Conservation (phyloP, 331 rosid species). For the Saraca asoca region DNA sequence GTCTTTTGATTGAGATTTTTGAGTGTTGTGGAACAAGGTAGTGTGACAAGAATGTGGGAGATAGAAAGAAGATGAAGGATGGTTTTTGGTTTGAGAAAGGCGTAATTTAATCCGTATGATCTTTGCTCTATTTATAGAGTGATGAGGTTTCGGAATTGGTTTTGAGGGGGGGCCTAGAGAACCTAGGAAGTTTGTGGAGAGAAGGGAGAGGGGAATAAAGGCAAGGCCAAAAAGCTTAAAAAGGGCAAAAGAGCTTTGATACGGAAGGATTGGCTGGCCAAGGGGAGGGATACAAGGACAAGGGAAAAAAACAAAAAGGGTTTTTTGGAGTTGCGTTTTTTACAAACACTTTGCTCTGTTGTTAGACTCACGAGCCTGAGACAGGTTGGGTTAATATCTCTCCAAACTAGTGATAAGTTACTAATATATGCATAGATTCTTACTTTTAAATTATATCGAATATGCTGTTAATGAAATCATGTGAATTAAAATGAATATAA, state of each 20-base stretch:
- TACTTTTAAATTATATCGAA: too few relatives aligned
- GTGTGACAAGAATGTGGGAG: neutral
- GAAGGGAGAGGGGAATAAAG: slow-evolving; percentile 9
- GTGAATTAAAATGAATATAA: too few relatives aligned
- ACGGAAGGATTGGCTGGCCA: slow-evolving; percentile 47
- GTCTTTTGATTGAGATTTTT: neutral
- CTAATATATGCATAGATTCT: too few relatives aligned
- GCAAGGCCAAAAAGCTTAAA: slow-evolving; percentile 23
- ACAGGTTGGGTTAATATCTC: too few relatives aligned
- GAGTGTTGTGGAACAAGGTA: neutral
- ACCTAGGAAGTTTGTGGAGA: slow-evolving; percentile 22
- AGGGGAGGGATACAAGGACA: slow-evolving; percentile 41
- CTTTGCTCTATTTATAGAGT: slow-evolving; percentile 46
- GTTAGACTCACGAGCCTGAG: too few relatives aligned
- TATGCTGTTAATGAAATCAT: too few relatives aligned
- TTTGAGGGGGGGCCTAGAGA: slow-evolving; percentile 11
- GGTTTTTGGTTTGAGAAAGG: neutral
- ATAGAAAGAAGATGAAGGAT: neutral
- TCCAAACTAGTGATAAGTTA: too few relatives aligned
- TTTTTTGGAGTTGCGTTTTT: too few relatives aligned
- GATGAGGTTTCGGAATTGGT: neutral
- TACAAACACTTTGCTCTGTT: too few relatives aligned
- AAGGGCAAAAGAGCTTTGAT: neutral
- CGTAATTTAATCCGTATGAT: slow-evolving; percentile 13
- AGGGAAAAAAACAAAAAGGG: slow-evolving; percentile 49